Evolutionary conservation across 305 asterid genomes (phyloP).

Genomic region (Ilex paraguariensis): DNA sequence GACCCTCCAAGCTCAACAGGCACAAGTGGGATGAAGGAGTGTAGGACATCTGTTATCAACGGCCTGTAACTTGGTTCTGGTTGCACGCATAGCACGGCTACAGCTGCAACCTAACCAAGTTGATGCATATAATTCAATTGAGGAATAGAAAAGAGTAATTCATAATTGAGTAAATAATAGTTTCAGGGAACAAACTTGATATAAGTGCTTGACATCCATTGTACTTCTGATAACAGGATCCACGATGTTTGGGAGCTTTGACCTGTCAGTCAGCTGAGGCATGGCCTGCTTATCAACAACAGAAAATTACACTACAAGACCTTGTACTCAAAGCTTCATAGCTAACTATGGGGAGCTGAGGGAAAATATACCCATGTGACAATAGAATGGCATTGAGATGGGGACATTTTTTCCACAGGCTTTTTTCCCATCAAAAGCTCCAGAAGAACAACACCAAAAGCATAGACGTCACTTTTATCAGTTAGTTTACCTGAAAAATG

Average conservation of each 20-base stretch:
- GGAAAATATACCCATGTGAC: constrained; percentile 66
- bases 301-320: background rate
- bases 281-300: constrained; percentile 52
- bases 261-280: constrained; percentile 85
- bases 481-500: constrained; percentile 68
- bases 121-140: background rate
- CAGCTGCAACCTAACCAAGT: constrained; percentile 77
- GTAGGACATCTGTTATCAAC: constrained; percentile 80
- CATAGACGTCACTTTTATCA: constrained; percentile 90
- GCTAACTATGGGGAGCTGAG: background rate
- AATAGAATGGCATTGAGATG: constrained; percentile 67
- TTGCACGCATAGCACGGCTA: constrained; percentile 89
- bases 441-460: constrained; percentile 79
- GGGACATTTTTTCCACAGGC: constrained; percentile 71
- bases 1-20: constrained; percentile 88
- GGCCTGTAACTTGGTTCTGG: constrained; percentile 95
- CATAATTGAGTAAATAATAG: too few species aligned
- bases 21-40: constrained; percentile 93
- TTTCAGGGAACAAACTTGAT: constrained; percentile 46
- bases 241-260: constrained; percentile 79
- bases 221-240: constrained; percentile 67
- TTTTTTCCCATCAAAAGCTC: constrained; percentile 78
- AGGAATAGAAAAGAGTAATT: too few species aligned
- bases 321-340: background rate
- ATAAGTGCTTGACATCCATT: constrained; percentile 80